phyloP scores from a whole-genome alignment of 1,284 basidiomycete genomes.

The Cutaneotrichosporon sp. region DNA sequence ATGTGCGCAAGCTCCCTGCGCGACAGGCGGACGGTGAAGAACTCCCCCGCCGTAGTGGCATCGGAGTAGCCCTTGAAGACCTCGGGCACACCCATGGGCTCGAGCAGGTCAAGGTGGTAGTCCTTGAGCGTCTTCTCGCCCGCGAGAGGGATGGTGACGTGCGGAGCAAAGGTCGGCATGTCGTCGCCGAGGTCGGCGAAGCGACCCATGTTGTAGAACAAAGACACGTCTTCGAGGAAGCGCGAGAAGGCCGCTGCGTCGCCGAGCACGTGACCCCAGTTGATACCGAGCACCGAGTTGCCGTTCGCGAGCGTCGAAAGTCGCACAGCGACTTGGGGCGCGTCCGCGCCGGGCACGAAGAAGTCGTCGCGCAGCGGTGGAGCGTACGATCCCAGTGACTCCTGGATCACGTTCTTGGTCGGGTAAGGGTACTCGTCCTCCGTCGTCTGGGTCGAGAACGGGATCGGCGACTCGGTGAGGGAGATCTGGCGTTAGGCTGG shows the following conservation, averaged over 20 bases:
- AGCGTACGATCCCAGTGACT: slow-evolving; percentile 22
- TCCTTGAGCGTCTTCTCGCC: slow-evolving; percentile 16
- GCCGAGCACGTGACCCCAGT: slow-evolving; percentile 30
- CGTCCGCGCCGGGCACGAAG: slow-evolving; percentile 25
- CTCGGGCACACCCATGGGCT: slow-evolving; percentile 11
- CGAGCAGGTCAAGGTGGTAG: slow-evolving; percentile 20
- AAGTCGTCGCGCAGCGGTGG: slow-evolving; percentile 23
- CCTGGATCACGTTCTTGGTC: slow-evolving; percentile 26
- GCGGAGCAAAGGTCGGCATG: slow-evolving; percentile 26
- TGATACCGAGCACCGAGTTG: slow-evolving; percentile 30
- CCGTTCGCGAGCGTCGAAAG: slow-evolving; percentile 24
- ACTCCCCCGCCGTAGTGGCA: slow-evolving; percentile 9
- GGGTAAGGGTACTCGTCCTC: slow-evolving; percentile 20
- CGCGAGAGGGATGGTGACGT: slow-evolving; percentile 24
- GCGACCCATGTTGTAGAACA: slow-evolving; percentile 29
- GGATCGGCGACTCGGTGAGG: slow-evolving; percentile 33
- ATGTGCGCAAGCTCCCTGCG: slow-evolving; percentile 24
- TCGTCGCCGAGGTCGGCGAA: slow-evolving; percentile 25
- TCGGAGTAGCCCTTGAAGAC: slow-evolving; percentile 21
- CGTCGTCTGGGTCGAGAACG: slow-evolving; percentile 29
- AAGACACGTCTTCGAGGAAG: slow-evolving; percentile 29
- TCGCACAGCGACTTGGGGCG: slow-evolving; percentile 28
- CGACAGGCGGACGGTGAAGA: slow-evolving; percentile 20
- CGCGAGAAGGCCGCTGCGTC: slow-evolving; percentile 28
- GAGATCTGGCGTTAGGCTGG: slow-evolving; percentile 21